Percentiles rank a stretch among this genome's conserved stretches.
These are phyloP conservation scores for Acorus gramineus DNA, from an alignment of 106 monocot species.

Conservation along the genomic window DNA sequence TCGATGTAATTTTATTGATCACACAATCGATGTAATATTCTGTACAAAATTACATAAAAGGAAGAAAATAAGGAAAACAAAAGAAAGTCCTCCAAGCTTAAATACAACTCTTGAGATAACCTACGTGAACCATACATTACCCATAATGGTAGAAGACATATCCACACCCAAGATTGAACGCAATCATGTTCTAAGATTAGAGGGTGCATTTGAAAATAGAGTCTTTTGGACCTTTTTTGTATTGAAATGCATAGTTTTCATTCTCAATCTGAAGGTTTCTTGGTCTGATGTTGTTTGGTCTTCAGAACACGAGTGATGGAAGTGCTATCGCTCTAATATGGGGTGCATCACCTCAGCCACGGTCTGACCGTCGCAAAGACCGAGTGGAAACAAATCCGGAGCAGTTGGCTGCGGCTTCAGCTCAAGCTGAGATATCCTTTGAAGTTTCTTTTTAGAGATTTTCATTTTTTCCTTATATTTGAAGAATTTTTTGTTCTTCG, in stretches of 20 bases:
- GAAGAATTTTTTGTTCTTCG: not conserved
- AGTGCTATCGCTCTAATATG: slow-evolving; percentile 63
- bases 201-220: too few species aligned
- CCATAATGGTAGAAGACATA: too few species aligned
- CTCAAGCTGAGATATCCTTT: slow-evolving; percentile 93
- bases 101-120: too few species aligned
- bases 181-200: too few species aligned
- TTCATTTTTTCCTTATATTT: not conserved
- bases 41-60: too few species aligned
- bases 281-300: not conserved
- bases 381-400: slow-evolving; percentile 95
- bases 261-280: not conserved
- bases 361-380: slow-evolving; percentile 86
- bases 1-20: too few species aligned
- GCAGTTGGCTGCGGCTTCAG: slow-evolving; percentile 79
- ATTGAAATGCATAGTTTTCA: not conserved
- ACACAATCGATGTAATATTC: too few species aligned
- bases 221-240: not conserved
- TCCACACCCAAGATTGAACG: too few species aligned
- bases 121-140: too few species aligned
- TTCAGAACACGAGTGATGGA: slow-evolving; percentile 40
- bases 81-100: too few species aligned
- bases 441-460: not conserved
- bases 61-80: too few species aligned
- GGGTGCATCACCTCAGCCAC: slow-evolving; percentile 91